Percentiles rank a stretch among this genome's conserved stretches.
Conservation (phyloP, 2,329 filamentous ascomycete species). For the Xylaria hypoxylon region DNA sequence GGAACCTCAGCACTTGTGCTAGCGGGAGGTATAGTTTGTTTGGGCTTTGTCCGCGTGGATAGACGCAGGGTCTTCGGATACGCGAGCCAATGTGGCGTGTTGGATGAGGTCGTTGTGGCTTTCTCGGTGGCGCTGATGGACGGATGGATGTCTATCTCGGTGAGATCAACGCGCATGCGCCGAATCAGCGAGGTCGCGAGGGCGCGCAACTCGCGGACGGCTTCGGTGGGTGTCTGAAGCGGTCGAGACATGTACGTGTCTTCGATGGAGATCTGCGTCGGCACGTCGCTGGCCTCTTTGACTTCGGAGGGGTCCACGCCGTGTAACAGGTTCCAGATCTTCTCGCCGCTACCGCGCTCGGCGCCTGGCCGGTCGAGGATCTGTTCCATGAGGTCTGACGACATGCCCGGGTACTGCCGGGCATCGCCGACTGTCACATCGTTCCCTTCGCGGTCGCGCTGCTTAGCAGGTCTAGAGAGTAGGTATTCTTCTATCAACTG, state of each 20-base stretch:
- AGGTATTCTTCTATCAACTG: constrained; percentile 74
- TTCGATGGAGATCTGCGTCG: constrained; percentile 92
- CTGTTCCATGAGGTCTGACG: constrained; percentile 72
- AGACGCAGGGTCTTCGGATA: constrained; percentile 85
- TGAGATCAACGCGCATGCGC: constrained; percentile 82
- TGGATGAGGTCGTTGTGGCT: not conserved
- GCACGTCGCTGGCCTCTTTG: constrained; percentile 75
- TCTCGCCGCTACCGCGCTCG: constrained; percentile 76
- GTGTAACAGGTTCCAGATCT: constrained; percentile 82
- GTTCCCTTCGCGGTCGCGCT: constrained; percentile 52
- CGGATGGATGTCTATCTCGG: constrained; percentile 55
- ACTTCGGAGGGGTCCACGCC: constrained; percentile 83
- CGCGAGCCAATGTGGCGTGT: constrained; percentile 72
- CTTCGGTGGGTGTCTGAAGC: constrained; percentile 71
- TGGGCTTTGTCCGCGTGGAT: constrained; percentile 73
- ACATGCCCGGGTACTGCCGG: constrained; percentile 71
- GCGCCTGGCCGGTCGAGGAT: constrained; percentile 77
- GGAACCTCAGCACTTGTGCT: constrained; percentile 43
- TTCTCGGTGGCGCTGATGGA: not conserved
- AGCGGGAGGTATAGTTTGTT: constrained; percentile 60
- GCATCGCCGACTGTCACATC: constrained; percentile 73
- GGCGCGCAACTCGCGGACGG: constrained; percentile 75
- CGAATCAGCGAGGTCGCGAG: constrained; percentile 77
- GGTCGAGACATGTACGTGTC: constrained; percentile 82
- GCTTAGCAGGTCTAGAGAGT: constrained; percentile 47